Conservation (phyloP, 192 early-diverging fungal species). For the Podila epicladia region DNA sequence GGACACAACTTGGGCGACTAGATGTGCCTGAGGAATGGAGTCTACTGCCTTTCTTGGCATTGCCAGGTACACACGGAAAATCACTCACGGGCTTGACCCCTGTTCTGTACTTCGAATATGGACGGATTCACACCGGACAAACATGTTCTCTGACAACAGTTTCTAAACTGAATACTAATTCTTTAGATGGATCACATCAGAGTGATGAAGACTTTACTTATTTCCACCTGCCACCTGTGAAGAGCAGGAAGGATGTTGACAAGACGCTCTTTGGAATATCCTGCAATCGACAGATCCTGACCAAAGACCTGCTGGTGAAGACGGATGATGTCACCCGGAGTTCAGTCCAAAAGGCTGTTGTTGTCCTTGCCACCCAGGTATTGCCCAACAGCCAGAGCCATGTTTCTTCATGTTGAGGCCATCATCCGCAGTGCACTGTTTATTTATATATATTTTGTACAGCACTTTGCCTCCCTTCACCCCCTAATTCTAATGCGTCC, state of each 20-base stretch:
- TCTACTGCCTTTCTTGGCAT: constrained; percentile 80
- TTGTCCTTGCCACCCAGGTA: constrained; percentile 75
- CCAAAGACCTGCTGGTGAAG: constrained; percentile 75
- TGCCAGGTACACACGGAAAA: constrained; percentile 61
- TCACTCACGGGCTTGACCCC: not conserved
- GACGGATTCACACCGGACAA: no score
- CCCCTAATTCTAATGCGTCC: not conserved
- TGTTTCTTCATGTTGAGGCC: not conserved
- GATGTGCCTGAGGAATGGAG: constrained; percentile 85
- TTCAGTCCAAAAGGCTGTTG: constrained; percentile 85
- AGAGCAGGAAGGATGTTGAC: constrained; percentile 64
- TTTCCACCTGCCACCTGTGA: constrained; percentile 83
- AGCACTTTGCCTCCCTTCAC: not conserved
- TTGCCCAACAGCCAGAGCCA: not conserved
- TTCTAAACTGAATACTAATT: not conserved
- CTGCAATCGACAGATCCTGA: constrained; percentile 82
- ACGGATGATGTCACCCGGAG: constrained; percentile 80
- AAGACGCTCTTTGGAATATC: constrained; percentile 84
- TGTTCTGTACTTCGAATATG: no score
- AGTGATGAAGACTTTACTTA: constrained; percentile 85
- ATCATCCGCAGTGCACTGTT: not conserved
- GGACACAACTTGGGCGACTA: constrained; percentile 45
- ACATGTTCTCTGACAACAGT: not conserved
- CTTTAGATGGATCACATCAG: constrained; percentile 78
- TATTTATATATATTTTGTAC: not conserved